A percentile compares a stretch with the other conserved stretches of the same genome.
Evolutionary conservation across 164 flowering plant genomes (phyloP).

Genomic region (Vitis amurensis): DNA sequence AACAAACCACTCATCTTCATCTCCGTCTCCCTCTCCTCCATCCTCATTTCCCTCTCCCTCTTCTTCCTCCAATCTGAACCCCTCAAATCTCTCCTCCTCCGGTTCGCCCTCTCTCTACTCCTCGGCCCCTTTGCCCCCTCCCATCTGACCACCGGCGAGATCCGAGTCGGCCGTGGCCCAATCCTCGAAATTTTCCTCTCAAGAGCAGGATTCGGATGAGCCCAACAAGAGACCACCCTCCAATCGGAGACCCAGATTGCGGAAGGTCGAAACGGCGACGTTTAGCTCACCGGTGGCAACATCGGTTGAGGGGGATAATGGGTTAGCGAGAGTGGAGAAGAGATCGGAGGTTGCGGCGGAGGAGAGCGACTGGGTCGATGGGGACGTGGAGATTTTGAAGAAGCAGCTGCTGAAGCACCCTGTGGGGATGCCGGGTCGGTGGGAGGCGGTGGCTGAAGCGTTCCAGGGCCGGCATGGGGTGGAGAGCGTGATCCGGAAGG

Average conservation of each 20-base stretch:
- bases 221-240: conserved; percentile 13
- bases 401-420: conserved; percentile 81
- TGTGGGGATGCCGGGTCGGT: conserved; percentile 76
- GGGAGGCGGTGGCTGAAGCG: conserved; percentile 81
- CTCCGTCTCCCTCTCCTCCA: conserved; percentile 18
- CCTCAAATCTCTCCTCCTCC: conserved; percentile 51
- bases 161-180: conserved; percentile 79
- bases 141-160: conserved; percentile 75
- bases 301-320: conserved; percentile 7
- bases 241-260: neutral
- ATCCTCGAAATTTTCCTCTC: conserved; percentile 28
- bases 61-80: conserved; percentile 49
- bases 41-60: conserved; percentile 32
- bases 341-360: conserved; percentile 23
- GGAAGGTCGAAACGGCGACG: conserved; percentile 18
- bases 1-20: conserved; percentile 20
- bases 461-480: conserved; percentile 63
- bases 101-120: conserved; percentile 75
- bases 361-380: conserved; percentile 78
- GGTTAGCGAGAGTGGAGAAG: conserved; percentile 18
- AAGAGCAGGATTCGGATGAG: conserved; percentile 14
- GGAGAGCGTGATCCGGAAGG: conserved; percentile 78
- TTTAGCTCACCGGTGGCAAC: neutral
- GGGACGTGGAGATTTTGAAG: conserved; percentile 75
- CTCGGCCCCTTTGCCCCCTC: conserved; percentile 95